Base-by-base conservation (phyloP, 2,329 filamentous ascomycete species). In the Trichophyton benhamiae region DNA sequence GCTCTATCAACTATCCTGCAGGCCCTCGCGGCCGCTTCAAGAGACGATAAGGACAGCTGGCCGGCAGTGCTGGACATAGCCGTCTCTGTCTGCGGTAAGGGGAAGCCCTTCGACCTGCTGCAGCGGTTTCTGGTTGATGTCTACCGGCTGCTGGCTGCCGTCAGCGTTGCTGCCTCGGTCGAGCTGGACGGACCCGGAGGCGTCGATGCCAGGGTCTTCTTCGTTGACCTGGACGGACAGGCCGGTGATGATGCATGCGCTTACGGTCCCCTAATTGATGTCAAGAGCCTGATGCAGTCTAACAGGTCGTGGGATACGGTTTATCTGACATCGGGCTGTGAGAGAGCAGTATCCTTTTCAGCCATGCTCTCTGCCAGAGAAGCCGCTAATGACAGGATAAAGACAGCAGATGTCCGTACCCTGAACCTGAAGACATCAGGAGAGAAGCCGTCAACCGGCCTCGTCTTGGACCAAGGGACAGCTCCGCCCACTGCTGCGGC, bases 91-190 rank as follows among this genome's bases (percentile, higher is more conserved):
- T 83, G 86, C 1, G 77, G 87, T 67, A 77, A 80, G 25, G 76
- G 82, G 53, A 76, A 82, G 53, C 77, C 82, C 17, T 95, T 91
- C 81, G 70, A 79, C 38, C 75, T 80, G n/a, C 82, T 85, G 0
- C 90, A 96, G 72, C 79, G 81, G n/a, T 78, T 92, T 3, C 75
- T 96, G 22, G 87, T 88, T 2, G 82, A 83, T 27, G 71, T 95
- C 25, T 97, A 97, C 78, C 85, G 85, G 68, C 80, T 96, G 58
- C 78, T 94, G 61, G 87, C 87, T 38, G 77, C 85, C 53, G 78
- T 89, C n/a, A 89, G 87, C 64, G 83, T 85, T 11, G 80, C 84
- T 65, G 77, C 83, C 57, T 77, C 76, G 76, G 76, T 86, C 72
- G 75, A 88, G 73, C 71, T 89, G 74, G 78, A 82, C 77, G 83